Conservation (phyloP, 345 rosid genomes). For the Rubroshorea leprosula region DNA sequence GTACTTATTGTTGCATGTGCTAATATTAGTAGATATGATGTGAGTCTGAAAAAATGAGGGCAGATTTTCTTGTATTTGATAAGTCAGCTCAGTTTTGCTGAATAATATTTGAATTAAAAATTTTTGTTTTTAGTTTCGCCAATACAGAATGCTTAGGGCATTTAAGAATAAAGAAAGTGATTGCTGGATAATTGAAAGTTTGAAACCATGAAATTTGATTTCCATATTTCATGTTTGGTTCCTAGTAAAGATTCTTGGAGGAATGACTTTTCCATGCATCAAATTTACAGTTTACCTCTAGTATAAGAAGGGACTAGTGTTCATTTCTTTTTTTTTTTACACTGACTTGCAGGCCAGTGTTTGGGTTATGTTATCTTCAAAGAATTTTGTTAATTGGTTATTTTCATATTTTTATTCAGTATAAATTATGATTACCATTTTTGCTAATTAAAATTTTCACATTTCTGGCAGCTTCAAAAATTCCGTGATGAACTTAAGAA, state of each 20-base stretch:
- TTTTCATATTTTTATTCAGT: too few species aligned
- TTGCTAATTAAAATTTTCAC: conserved; percentile 2
- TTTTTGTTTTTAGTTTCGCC: too few species aligned
- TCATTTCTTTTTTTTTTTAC: too few species aligned
- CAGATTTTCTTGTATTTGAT: background rate
- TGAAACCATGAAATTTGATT: background rate
- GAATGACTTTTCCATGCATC: background rate
- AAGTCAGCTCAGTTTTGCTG: background rate
- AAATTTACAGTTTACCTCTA: background rate
- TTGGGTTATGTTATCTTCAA: background rate
- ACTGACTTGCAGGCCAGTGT: background rate
- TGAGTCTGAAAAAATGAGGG: too few species aligned
- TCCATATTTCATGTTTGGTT: background rate
- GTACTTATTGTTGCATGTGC: conserved; percentile 32
- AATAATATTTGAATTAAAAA: background rate
- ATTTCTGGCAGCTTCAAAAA: conserved; percentile 71
- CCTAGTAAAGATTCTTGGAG: too few species aligned
- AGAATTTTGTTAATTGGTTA: background rate
- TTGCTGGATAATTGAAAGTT: too few species aligned
- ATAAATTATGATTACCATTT: background rate
- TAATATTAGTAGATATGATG: conserved; percentile 8
- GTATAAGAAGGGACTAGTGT: too few species aligned
- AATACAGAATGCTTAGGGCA: background rate
- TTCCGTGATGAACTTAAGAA: conserved; percentile 91
- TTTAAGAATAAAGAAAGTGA: background rate